Evolutionary conservation across 768 basidiomycete genomes (phyloP).

Genomic region (Leccinum boreale): DNA sequence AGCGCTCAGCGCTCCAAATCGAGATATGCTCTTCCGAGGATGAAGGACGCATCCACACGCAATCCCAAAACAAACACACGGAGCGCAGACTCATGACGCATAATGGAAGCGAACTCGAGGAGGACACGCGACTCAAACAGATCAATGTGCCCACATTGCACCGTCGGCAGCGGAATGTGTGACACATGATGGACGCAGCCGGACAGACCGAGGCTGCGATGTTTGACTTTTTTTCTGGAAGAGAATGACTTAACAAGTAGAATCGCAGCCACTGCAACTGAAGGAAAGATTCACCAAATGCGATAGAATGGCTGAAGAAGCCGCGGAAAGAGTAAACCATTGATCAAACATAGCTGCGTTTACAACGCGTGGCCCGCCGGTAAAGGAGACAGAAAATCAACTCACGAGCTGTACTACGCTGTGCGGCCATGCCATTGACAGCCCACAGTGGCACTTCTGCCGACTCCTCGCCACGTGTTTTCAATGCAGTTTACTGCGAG

Average conservation of each 20-base stretch:
- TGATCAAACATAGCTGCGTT: background rate
- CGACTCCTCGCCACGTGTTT: background rate
- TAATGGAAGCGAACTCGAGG: background rate
- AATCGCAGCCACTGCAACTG: background rate
- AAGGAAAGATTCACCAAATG: background rate
- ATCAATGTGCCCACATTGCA: background rate
- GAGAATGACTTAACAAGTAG: background rate
- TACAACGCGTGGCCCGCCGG: background rate
- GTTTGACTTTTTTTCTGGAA: background rate
- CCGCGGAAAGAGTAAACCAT: background rate
- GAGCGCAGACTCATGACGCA: background rate
- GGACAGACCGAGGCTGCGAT: background rate
- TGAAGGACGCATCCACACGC: background rate
- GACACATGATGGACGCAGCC: background rate
- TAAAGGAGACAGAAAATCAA: background rate
- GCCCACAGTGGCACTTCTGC: background rate
- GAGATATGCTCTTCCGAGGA: background rate
- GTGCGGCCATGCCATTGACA: background rate
- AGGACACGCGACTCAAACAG: background rate
- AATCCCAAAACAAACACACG: background rate
- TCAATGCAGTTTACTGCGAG: background rate
- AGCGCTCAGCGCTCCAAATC: slow-evolving; percentile 7
- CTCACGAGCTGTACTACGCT: background rate
- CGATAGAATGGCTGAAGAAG: background rate
- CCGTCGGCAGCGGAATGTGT: background rate